phyloP scores from a whole-genome alignment of 495 filamentous ascomycete genomes.

The Physcia stellaris region DNA sequence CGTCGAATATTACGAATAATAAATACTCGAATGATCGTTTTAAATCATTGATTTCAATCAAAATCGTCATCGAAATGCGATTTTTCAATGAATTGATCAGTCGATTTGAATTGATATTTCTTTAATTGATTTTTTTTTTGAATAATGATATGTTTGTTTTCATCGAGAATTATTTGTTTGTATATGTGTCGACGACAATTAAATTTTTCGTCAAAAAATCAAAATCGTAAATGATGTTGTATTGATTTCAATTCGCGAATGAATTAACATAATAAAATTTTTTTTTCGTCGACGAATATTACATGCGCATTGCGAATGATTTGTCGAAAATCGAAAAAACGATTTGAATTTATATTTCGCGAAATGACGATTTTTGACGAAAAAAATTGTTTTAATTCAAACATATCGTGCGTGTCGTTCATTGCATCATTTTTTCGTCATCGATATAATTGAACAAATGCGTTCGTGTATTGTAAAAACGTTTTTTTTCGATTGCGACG shows the following conservation, averaged over 20 bases:
- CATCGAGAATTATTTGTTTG: too few species aligned
- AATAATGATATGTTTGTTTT: too few species aligned
- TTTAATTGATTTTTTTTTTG: too few species aligned
- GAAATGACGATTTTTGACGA: neutral
- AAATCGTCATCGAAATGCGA: too few species aligned
- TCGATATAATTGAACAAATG: neutral
- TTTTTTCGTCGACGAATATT: neutral
- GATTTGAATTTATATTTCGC: neutral
- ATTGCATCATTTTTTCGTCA: neutral
- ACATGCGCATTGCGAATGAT: neutral
- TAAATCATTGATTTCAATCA: too few species aligned
- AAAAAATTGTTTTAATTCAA: neutral
- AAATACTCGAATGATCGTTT: too few species aligned
- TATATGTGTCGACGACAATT: too few species aligned
- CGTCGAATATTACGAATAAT: too few species aligned
- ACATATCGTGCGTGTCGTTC: neutral
- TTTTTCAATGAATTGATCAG: too few species aligned
- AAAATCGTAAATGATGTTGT: neutral
- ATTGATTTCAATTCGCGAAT: neutral
- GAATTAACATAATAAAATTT: slow-evolving; percentile 1
- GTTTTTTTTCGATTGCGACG: neutral
- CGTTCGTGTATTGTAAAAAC: neutral
- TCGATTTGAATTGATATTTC: too few species aligned
- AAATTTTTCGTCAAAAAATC: neutral
- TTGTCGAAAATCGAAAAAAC: neutral